Percentiles rank a stretch among this genome's conserved stretches.
phyloP scores from a whole-genome alignment of 257 asterid species.

The Nemophila menziesii region DNA sequence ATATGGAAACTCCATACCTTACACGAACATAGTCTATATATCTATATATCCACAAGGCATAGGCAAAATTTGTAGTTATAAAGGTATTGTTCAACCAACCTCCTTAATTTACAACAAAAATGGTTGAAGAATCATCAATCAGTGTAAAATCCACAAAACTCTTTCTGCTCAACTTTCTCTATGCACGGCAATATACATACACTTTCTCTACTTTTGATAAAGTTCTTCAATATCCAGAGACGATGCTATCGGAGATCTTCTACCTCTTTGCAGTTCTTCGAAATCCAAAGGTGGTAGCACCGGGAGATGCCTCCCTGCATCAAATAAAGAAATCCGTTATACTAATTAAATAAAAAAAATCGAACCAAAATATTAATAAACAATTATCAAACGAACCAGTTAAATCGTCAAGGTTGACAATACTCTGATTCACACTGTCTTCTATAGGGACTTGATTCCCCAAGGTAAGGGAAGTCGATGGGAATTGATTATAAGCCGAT shows the following conservation, averaged over 20 bases:
- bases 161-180: too few relatives aligned
- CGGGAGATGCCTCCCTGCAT: not conserved
- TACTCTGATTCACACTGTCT: conserved; percentile 13
- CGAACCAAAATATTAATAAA: too few relatives aligned
- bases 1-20: too few relatives aligned
- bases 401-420: conserved; percentile 18
- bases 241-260: not conserved
- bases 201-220: too few relatives aligned
- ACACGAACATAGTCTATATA: too few relatives aligned
- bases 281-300: not conserved
- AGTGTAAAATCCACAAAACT: not conserved
- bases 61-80: not conserved
- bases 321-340: not conserved
- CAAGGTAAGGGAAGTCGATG: conserved; percentile 11
- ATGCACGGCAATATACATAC: too few relatives aligned
- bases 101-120: not conserved
- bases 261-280: not conserved
- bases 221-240: not conserved
- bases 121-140: not conserved
- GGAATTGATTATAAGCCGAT: conserved; percentile 46
- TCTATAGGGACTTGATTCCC: conserved; percentile 15
- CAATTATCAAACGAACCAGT: too few relatives aligned
- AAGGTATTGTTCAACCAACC: too few relatives aligned
- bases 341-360: conserved; percentile 2
- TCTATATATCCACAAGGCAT: not conserved